phyloP scores from a whole-genome alignment of 352 stramenopile genomes.

The Pythium inflatum region DNA sequence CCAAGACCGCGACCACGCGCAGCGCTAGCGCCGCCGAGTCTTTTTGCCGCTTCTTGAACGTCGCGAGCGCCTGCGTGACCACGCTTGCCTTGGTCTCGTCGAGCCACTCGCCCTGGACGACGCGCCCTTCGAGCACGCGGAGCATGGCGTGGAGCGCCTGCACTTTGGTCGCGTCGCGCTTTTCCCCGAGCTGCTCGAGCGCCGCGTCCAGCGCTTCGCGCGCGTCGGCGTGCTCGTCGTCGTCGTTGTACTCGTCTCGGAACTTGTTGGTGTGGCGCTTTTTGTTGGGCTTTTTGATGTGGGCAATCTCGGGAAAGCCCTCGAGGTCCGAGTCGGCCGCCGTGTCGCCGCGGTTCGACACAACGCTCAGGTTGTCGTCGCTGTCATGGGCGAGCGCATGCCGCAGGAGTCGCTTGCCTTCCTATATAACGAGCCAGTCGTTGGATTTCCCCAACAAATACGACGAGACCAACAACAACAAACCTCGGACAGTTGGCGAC shows the following conservation, averaged over 20 bases:
- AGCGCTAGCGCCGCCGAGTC: conserved; percentile 57
- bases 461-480: neutral
- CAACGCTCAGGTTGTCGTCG: conserved; percentile 39
- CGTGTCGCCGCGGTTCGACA: conserved; percentile 50
- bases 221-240: conserved; percentile 26
- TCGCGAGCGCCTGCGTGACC: conserved; percentile 44
- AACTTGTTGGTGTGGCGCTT: conserved; percentile 35
- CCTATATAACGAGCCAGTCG: conserved; percentile 28
- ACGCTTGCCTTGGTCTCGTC: conserved; percentile 46
- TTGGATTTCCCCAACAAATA: too few relatives aligned
- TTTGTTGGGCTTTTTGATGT: conserved; percentile 30
- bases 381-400: conserved; percentile 53
- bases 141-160: conserved; percentile 62
- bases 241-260: conserved; percentile 40
- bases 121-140: conserved; percentile 40
- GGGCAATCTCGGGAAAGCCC: conserved; percentile 48
- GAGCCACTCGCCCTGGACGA: conserved; percentile 45
- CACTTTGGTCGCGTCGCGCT: conserved; percentile 65
- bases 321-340: conserved; percentile 70
- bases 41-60: conserved; percentile 62
- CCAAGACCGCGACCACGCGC: conserved; percentile 50
- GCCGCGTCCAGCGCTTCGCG: conserved; percentile 54
- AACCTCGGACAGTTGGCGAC: conserved; percentile 45
- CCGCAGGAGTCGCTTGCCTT: conserved; percentile 58
- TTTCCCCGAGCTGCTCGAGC: conserved; percentile 64